Evolutionary conservation across 2,329 filamentous ascomycete genomes (phyloP), one percentile per base, ranked within the genome.

Genomic region (Magnaporthiopsis rhizophila): DNA sequence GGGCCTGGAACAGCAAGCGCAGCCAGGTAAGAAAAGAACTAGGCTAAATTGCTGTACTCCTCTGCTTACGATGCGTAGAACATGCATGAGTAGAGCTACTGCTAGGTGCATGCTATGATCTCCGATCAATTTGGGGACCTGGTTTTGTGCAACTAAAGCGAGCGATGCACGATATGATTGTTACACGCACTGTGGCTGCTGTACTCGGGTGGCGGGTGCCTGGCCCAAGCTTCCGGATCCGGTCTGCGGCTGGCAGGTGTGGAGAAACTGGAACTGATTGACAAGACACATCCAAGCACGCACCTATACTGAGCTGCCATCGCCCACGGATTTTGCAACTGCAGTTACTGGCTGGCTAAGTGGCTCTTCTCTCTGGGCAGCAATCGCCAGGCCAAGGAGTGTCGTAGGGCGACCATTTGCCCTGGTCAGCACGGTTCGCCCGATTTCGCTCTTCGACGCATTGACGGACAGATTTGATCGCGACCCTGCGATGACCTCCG

Each of bases 401-500:
- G 38, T n/a, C 21, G n/a, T 21, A 9, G 3, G 15, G n/a, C 36
- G 60, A 21, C 7, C 38, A 28, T 62, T 28, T 58, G 6, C 26
- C 38, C 59, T 12, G 60, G 12, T 50, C 15, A 7, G 12, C 15
- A 45, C 24, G 32, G 45, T 28, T 53, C n/a, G 60, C 38, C 60
- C 12, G 60, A 56, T 56, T 45, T 62, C 60, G 3, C 38, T 28
- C 13, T 56, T 45, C 21, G 26, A 6, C 36, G 32, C 9, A 34
- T 38, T 38, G 34, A 34, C 34, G n/a, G 28, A 28, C 30, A 50
- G 28, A 30, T 12, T 24, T 18, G 12, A 36, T 2, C n/a, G 21
- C 8, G n/a, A 21, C 34, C 53, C 64, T 67, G 70, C 65, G 65
- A 89, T 87, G 86, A 77, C 84, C 61, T 80, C 80, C 68, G 79